Conservation (phyloP, 2,329 filamentous ascomycete genomes). For the Blastomyces parvus region DNA sequence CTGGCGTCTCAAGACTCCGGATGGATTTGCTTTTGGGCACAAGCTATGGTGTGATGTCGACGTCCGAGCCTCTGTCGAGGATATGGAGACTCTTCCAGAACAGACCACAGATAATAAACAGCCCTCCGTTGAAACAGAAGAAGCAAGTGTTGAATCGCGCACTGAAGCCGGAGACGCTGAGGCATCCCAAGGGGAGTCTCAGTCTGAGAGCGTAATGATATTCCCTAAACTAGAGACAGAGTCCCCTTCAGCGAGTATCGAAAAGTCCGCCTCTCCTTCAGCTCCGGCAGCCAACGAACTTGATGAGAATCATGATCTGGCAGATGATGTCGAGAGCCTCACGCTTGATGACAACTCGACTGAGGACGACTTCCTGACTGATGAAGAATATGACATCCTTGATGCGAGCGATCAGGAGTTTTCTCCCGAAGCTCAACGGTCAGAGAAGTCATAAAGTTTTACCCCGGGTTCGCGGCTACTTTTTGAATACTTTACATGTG, state of each 20-base stretch:
- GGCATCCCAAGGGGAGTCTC: constrained; percentile 25
- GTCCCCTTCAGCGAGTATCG: constrained; percentile 70
- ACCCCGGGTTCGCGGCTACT: neutral
- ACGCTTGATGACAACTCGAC: constrained; percentile 40
- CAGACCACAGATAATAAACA: constrained; percentile 13
- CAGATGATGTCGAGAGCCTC: constrained; percentile 51
- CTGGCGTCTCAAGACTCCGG: constrained; percentile 80
- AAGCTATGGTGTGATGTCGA: constrained; percentile 90
- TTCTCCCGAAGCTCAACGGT: constrained; percentile 39
- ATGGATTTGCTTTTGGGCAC: constrained; percentile 79
- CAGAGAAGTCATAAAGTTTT: neutral
- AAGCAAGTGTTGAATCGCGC: neutral
- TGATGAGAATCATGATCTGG: constrained; percentile 43
- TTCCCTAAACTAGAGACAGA: constrained; percentile 96
- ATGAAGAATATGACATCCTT: constrained; percentile 96
- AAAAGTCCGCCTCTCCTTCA: constrained; percentile 42
- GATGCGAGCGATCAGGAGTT: constrained; percentile 90
- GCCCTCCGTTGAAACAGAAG: constrained; percentile 12
- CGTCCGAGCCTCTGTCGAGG: constrained; percentile 36
- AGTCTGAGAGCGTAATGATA: constrained; percentile 65
- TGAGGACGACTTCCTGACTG: constrained; percentile 70
- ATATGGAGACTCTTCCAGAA: neutral
- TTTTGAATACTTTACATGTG: neutral
- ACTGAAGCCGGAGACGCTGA: constrained; percentile 22
- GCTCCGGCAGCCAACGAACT: constrained; percentile 29